Conservation (phyloP, 495 filamentous ascomycete species). For the Parathielavia hyrcaniae region DNA sequence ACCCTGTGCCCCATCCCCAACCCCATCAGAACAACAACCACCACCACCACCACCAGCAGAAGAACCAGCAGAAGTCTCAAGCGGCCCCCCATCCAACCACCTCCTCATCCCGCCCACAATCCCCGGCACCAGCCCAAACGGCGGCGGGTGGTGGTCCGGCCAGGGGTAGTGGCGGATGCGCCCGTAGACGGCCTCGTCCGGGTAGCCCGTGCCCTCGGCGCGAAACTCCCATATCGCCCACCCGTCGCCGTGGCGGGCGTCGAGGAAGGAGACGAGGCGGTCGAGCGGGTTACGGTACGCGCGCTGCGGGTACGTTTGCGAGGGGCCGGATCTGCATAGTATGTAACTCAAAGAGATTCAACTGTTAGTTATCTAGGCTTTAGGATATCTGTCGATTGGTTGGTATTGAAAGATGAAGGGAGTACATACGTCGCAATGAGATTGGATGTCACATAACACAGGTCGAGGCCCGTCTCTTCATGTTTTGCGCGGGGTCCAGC, state of each 20-base stretch:
- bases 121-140: conserved; percentile 76
- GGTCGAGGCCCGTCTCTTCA: conserved; percentile 79
- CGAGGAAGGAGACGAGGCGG: conserved; percentile 75
- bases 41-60: background rate
- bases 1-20: background rate
- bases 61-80: background rate
- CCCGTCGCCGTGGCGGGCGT: conserved; percentile 68
- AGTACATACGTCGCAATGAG: conserved; percentile 54
- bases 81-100: conserved; percentile 59
- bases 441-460: conserved; percentile 89
- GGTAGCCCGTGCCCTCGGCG: conserved; percentile 92
- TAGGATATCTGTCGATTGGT: no score
- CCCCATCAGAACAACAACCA: background rate
- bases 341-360: background rate
- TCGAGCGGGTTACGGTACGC: conserved; percentile 91
- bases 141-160: conserved; percentile 95
- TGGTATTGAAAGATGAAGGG: background rate
- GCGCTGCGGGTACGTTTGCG: conserved; percentile 76
- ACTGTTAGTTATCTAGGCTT: no score
- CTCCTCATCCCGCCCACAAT: conserved; percentile 88
- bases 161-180: conserved; percentile 86
- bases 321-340: conserved; percentile 77
- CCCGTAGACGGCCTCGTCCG: conserved; percentile 77
- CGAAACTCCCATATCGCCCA: conserved; percentile 98
- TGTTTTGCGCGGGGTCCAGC: conserved; percentile 77